phyloP scores from a whole-genome alignment of 257 asterid genomes.

The Catharanthus roseus region DNA sequence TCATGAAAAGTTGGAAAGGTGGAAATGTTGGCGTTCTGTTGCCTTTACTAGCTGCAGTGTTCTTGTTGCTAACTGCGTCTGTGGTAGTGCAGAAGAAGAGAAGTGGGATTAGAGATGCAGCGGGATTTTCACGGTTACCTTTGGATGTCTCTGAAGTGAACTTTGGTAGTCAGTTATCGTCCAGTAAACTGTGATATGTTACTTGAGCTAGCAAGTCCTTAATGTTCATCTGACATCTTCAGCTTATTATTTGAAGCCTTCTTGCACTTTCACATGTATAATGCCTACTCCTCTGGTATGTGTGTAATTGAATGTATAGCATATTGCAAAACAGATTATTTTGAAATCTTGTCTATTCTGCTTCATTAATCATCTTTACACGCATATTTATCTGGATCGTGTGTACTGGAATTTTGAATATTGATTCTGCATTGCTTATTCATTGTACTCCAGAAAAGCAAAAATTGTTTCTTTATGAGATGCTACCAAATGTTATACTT shows the following conservation, averaged over 20 bases:
- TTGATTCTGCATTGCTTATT: neutral
- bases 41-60: slow-evolving; percentile 49
- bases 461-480: neutral
- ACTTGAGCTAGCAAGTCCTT: neutral
- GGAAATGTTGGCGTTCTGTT: slow-evolving; percentile 31
- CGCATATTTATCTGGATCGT: neutral
- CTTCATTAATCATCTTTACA: neutral
- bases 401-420: neutral
- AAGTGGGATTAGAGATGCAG: slow-evolving; percentile 19
- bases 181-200: slow-evolving; percentile 38
- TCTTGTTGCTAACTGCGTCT: slow-evolving; percentile 50
- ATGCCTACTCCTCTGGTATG: neutral
- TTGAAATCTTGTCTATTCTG: neutral
- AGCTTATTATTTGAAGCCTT: neutral
- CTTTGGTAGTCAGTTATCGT: slow-evolving; percentile 29
- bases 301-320: neutral
- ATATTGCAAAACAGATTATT: neutral
- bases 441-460: neutral
- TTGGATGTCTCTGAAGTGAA: slow-evolving; percentile 62
- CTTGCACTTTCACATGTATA: neutral
- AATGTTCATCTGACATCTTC: neutral
- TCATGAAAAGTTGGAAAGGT: slow-evolving; percentile 57
- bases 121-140: slow-evolving; percentile 69
- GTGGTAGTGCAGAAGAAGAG: slow-evolving; percentile 51
- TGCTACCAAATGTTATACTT: neutral